Base-by-base conservation (phyloP, 768 basidiomycete species). In the Tulasnella sp. region DNA sequence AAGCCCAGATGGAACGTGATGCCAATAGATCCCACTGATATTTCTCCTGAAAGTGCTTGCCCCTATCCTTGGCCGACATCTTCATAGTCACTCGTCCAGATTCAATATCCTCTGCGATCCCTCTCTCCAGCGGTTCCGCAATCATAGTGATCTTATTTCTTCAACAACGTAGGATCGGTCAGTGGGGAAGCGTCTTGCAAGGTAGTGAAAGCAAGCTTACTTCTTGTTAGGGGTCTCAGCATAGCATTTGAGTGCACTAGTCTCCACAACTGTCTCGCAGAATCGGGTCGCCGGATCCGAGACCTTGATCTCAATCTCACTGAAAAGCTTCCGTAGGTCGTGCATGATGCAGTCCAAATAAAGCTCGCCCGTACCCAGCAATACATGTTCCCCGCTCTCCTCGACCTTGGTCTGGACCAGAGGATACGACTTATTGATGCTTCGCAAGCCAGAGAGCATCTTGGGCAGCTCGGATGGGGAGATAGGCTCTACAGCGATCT, bases 111-210 rank as follows among this genome's bases (percentile, higher is more conserved):
- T 97, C 92, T 1, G 96, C 91, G 64, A 99, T 82, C 15, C 96
- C 96, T 52, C 85, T 81, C 72, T 98, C 96, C 30, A 99, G 77
- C 1, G 96, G 96, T 70, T 99, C 96, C 23, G 96, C 93, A 64
- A 99, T 98, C 93, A 98, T 95, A 5, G 96, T 99, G 61, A 99
- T 79, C 68, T 89, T 89, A 76, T 98, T 99, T 77, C 95, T 98
- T 65, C 23, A 56, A 9, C 13, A 49, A 48, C 41, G 11, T 21
- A 2, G 55, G 15, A 45, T 15, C 38, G 13, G 41, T 21, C 23
- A 30, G 13, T 38, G 9, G 21, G n/a, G 41, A 41, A n/a, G 10
- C 7, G 34, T 27, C 41, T 10, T 7, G 19, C 4, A 53, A 5
- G n/a, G 9, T 59, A 38, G 29, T 51, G 52, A 27, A 38, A 32